These are phyloP conservation scores for Pisolithus tinctorius DNA, from an alignment of 768 basidiomycete genomes.

Conservation along the genomic window DNA sequence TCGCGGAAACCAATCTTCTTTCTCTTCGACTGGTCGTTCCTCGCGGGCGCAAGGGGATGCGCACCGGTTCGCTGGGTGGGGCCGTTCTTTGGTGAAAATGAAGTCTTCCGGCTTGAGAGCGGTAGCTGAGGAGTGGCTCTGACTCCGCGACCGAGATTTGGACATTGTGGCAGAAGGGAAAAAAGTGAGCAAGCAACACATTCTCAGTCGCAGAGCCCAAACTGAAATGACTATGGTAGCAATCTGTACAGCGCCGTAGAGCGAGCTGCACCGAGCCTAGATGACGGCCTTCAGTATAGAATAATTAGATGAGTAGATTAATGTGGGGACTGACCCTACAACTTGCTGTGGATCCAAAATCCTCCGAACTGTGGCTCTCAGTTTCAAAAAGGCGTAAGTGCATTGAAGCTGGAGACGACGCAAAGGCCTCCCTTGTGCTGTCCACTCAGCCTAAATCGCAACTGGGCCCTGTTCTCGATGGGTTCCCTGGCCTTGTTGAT, in stretches of 20 bases:
- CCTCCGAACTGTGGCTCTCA: constrained; percentile 6
- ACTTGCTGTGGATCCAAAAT: background rate
- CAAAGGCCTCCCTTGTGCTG: constrained; percentile 31
- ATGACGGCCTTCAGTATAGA: constrained; percentile 9
- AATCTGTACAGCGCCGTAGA: constrained; percentile 14
- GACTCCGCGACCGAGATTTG: constrained; percentile 20
- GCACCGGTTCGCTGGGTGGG: constrained; percentile 50
- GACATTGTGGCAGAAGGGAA: constrained; percentile 23
- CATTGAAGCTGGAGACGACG: constrained; percentile 27
- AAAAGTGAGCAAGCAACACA: constrained; percentile 3
- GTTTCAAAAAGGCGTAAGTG: constrained; percentile 47
- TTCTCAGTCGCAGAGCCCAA: constrained; percentile 13
- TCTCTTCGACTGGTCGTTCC: constrained; percentile 67
- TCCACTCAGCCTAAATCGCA: constrained; percentile 29
- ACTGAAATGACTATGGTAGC: constrained; percentile 17
- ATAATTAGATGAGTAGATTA: background rate
- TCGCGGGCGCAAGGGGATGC: constrained; percentile 47
- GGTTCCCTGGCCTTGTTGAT: constrained; percentile 19
- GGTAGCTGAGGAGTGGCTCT: constrained; percentile 18
- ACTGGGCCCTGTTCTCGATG: constrained; percentile 50
- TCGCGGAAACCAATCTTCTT: constrained; percentile 47
- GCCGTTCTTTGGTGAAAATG: constrained; percentile 19
- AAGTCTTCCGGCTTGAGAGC: constrained; percentile 1
- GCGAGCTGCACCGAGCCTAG: constrained; percentile 8
- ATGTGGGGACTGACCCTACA: background rate